A percentile compares a stretch with the other conserved stretches of the same genome.
These are phyloP conservation scores for Pichia phayaonensis DNA, from an alignment of 805 yeast genomes.

Conservation along the genomic window DNA sequence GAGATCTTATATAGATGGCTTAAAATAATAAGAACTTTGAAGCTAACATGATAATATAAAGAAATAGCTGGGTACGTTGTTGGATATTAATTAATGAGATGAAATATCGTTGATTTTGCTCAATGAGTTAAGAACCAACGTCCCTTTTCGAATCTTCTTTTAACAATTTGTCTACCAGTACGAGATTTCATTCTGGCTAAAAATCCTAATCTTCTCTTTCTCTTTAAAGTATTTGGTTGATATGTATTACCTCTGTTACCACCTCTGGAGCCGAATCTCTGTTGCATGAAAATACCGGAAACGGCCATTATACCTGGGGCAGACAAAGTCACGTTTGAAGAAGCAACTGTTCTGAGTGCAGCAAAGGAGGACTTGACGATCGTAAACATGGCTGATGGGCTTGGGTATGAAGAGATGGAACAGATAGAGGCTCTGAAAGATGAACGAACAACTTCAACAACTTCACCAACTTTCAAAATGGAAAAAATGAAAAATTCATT, in stretches of 20 bases:
- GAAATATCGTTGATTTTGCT: slow-evolving; percentile 6
- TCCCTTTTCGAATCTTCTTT: slow-evolving; percentile 77
- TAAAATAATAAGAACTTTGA: neutral
- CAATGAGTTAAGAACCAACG: slow-evolving; percentile 90
- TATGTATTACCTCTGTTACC: slow-evolving; percentile 90
- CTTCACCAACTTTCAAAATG: neutral
- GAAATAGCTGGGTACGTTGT: no score
- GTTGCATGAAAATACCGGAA: slow-evolving; percentile 7
- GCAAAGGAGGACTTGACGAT: slow-evolving; percentile 3
- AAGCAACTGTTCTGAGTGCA: neutral
- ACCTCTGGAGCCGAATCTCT: slow-evolving; percentile 40
- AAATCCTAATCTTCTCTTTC: slow-evolving; percentile 88
- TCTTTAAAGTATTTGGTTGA: slow-evolving; percentile 85
- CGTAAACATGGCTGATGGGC: neutral
- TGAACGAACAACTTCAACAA: neutral
- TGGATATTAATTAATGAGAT: no score
- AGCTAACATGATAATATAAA: no score
- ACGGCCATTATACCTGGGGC: slow-evolving; percentile 6
- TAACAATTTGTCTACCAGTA: slow-evolving; percentile 71
- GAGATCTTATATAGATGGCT: neutral
- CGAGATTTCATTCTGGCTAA: slow-evolving; percentile 71
- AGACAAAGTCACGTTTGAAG: slow-evolving; percentile 1
- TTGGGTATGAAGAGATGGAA: no score
- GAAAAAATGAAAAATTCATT: neutral
- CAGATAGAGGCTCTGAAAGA: neutral